Conservation (phyloP, 495 filamentous ascomycete species). For the Penicillium goetzii region DNA sequence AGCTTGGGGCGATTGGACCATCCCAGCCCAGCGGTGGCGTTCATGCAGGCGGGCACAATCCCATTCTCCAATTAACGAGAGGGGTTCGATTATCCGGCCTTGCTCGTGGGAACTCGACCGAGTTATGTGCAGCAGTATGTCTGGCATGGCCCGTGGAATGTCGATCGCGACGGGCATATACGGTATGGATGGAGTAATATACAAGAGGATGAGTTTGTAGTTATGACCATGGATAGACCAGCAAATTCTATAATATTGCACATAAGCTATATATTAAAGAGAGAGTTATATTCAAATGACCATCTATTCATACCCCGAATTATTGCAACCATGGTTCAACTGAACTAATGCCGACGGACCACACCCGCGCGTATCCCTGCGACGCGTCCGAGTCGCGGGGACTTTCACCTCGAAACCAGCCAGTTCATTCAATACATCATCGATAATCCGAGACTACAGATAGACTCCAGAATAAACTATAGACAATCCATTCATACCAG, state of each 20-base stretch:
- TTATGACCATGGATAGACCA: not conserved
- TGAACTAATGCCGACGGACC: not conserved
- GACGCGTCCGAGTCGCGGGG: conserved; percentile 21
- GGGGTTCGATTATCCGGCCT: not conserved
- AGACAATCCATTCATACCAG: not conserved
- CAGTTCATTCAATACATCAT: not conserved
- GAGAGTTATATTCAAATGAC: not conserved
- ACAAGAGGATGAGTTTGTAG: not conserved
- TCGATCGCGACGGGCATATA: not conserved
- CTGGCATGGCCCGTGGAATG: conserved; percentile 4
- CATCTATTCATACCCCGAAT: not conserved
- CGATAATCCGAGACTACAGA: too few relatives aligned
- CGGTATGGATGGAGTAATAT: not conserved
- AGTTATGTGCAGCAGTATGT: not conserved
- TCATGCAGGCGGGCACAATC: conserved; percentile 26
- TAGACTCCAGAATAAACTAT: not conserved
- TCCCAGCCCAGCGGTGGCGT: conserved; percentile 25
- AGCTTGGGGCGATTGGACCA: conserved; percentile 20
- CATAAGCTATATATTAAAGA: too few relatives aligned
- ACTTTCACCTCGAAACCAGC: conserved; percentile 1
- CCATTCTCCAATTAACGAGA: conserved; percentile 16
- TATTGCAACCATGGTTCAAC: not conserved
- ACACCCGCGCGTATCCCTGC: conserved; percentile 15
- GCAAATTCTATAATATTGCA: not conserved
- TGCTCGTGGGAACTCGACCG: conserved; percentile 1